Evolutionary conservation across 2,329 filamentous ascomycete genomes (phyloP).

Genomic region (Penicillium concentricum): DNA sequence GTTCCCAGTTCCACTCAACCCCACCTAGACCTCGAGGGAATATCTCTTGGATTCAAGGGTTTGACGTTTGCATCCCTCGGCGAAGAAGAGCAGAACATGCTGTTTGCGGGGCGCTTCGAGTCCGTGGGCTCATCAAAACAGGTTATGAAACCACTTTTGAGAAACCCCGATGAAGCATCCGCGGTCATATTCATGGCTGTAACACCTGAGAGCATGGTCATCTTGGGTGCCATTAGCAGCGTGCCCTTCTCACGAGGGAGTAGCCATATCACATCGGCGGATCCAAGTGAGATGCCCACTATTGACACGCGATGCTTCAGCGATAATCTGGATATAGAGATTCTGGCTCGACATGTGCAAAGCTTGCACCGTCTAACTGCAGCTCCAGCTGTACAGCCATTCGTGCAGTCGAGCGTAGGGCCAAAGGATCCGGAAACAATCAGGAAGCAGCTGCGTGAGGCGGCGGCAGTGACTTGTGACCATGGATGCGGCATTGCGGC

Average conservation of each 20-base stretch:
- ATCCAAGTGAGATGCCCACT: background rate
- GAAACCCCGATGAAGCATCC: slow-evolving; percentile 11
- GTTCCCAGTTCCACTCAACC: slow-evolving; percentile 9
- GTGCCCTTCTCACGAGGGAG: slow-evolving; percentile 18
- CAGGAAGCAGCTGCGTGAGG: slow-evolving; percentile 9
- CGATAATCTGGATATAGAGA: slow-evolving; percentile 16
- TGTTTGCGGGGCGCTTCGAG: background rate
- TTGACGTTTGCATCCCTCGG: slow-evolving; percentile 7
- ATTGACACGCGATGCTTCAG: slow-evolving; percentile 9
- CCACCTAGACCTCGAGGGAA: background rate
- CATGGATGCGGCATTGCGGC: slow-evolving; percentile 19
- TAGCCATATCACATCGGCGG: slow-evolving; percentile 7
- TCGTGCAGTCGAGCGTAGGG: slow-evolving; percentile 4
- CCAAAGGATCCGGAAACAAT: slow-evolving; percentile 10
- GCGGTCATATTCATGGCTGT: slow-evolving; percentile 3
- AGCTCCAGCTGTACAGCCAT: background rate
- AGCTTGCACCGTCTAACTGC: slow-evolving; percentile 1
- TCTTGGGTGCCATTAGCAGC: slow-evolving; percentile 8
- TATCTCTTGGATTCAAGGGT: slow-evolving; percentile 11
- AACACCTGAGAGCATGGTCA: background rate
- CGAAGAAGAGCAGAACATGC: background rate
- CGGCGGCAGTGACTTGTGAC: slow-evolving; percentile 3
- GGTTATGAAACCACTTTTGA: slow-evolving; percentile 7
- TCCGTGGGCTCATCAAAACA: background rate
- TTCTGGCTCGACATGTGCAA: slow-evolving; percentile 13